Conservation (phyloP, 2,329 filamentous ascomycete genomes). For the Penicillium sp. region DNA sequence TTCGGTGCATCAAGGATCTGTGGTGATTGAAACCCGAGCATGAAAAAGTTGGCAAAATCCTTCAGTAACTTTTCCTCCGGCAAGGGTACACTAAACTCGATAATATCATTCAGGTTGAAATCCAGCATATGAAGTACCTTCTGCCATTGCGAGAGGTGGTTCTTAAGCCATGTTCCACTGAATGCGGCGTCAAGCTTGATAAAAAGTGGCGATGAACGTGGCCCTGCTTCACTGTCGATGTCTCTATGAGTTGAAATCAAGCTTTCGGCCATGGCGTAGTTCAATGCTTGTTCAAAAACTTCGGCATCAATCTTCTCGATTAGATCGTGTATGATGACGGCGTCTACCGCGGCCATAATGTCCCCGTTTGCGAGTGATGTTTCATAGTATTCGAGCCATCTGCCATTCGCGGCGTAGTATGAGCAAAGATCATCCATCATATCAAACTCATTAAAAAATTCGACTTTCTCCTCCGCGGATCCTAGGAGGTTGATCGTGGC, state of each 20-base stretch:
- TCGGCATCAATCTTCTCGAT: slow-evolving; percentile 3
- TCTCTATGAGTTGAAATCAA: too few species aligned
- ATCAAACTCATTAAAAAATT: slow-evolving; percentile 25
- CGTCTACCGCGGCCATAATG: slow-evolving; percentile 10
- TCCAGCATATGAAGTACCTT: background rate
- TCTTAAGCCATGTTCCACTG: background rate
- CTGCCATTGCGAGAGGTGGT: background rate
- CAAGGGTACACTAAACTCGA: background rate
- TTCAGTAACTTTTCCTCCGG: background rate
- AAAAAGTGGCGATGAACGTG: background rate
- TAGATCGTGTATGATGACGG: slow-evolving; percentile 7
- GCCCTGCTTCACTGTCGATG: background rate
- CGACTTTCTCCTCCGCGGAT: slow-evolving; percentile 15
- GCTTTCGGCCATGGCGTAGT: slow-evolving; percentile 5
- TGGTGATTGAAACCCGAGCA: background rate
- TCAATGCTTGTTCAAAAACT: slow-evolving; percentile 2
- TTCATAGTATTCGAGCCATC: slow-evolving; percentile 20
- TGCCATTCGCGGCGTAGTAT: slow-evolving; percentile 10
- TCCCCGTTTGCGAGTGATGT: slow-evolving; percentile 10
- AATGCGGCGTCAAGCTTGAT: background rate
- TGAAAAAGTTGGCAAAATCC: background rate
- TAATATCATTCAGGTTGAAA: background rate
- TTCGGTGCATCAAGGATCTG: background rate
- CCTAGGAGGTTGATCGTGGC: slow-evolving; percentile 22
- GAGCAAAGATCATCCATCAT: slow-evolving; percentile 18